Conservation (phyloP, 176 grass and related monocot species). For the Aegilops bicornis region DNA sequence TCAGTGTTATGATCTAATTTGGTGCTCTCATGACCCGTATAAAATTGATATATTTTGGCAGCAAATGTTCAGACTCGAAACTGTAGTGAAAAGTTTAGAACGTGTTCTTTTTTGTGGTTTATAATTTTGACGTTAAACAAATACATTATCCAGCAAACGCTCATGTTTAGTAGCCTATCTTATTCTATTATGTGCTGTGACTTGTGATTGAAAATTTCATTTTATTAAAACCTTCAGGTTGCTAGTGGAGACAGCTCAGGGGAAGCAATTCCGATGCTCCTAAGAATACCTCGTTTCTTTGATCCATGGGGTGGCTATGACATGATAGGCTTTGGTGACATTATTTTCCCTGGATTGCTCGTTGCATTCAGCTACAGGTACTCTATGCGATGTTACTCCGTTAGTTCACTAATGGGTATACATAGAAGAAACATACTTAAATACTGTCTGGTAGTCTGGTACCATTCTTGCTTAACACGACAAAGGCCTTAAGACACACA, state of each 20-base stretch:
- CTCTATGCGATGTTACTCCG: background rate
- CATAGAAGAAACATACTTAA: background rate
- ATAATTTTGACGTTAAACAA: background rate
- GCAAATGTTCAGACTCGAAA: background rate
- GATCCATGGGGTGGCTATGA: constrained; percentile 99
- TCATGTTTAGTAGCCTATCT: background rate
- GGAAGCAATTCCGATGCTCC: constrained; percentile 95
- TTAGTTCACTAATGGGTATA: background rate
- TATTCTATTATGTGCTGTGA: background rate
- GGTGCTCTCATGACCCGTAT: background rate
- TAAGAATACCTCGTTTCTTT: constrained; percentile 92
- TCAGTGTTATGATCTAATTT: background rate
- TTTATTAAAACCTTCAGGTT: constrained; percentile 54
- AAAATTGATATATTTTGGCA: background rate
- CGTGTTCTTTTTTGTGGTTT: background rate
- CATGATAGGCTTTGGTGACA: constrained; percentile 99
- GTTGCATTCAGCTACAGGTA: constrained; percentile 96
- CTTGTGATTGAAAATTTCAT: background rate
- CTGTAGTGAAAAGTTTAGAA: background rate
- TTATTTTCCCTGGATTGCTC: constrained; percentile 95
- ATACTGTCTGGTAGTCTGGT: background rate
- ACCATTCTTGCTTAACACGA: background rate
- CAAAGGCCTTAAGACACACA: background rate
- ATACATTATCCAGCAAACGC: constrained; percentile 8
- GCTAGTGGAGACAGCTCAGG: constrained; percentile 80